These are phyloP conservation scores for Porcisia deanei DNA, from an alignment of 208 protist species.

Conservation along the genomic window DNA sequence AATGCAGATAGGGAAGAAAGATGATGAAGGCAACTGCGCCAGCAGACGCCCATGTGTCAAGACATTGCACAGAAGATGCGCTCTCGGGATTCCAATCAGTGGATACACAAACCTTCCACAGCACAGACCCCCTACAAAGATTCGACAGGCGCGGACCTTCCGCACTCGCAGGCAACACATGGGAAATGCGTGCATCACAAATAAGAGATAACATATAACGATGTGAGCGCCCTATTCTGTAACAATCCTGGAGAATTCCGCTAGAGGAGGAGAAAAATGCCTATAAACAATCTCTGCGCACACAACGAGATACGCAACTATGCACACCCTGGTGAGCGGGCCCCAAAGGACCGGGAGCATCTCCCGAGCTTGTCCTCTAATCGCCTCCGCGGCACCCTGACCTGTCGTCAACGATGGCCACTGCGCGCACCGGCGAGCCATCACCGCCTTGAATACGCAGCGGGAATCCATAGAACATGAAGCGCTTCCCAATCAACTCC, in stretches of 20 bases:
- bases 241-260: background rate
- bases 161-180: background rate
- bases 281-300: background rate
- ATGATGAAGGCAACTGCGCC: background rate
- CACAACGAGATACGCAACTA: no score
- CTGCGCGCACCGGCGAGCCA: constrained; percentile 49
- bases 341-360: background rate
- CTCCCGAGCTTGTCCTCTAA: background rate
- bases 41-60: background rate
- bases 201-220: background rate
- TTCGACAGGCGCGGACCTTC: background rate
- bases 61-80: background rate
- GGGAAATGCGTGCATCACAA: background rate
- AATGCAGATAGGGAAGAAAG: background rate
- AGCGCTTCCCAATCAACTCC: constrained; percentile 19
- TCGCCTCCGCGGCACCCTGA: background rate
- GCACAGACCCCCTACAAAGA: background rate
- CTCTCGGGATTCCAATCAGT: background rate
- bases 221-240: background rate
- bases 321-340: background rate
- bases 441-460: constrained; percentile 44
- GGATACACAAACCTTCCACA: no score
- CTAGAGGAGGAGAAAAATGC: background rate
- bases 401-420: constrained; percentile 30
- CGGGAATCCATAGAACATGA: constrained; percentile 47